These are phyloP conservation scores for Cryptomeria japonica DNA, from an alignment of 75 land plant genomes.

Conservation along the genomic window DNA sequence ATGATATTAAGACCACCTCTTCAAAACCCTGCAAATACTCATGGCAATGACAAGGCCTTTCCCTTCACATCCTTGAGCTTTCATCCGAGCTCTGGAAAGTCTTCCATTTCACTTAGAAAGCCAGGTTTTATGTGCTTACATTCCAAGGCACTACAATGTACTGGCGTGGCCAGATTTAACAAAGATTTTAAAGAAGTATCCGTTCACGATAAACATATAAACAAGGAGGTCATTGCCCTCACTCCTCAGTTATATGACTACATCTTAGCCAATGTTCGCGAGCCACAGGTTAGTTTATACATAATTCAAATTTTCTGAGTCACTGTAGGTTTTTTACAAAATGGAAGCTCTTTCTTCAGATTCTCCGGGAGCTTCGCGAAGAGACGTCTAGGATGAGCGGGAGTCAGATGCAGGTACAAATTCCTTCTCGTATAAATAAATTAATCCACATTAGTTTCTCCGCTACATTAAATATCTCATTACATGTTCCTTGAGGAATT, in stretches of 20 bases:
- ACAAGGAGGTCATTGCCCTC: conserved; percentile 59
- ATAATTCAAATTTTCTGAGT: background rate
- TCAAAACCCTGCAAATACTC: background rate
- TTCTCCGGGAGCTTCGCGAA: conserved; percentile 75
- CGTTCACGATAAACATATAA: conserved; percentile 34
- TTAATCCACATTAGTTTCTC: too few relatives aligned
- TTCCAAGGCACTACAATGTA: background rate
- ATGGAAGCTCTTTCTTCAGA: conserved; percentile 23
- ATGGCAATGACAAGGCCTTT: background rate
- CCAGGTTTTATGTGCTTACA: background rate
- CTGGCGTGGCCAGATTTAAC: background rate
- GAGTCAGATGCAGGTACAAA: conserved; percentile 82
- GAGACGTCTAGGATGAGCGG: conserved; percentile 79
- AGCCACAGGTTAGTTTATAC: conserved; percentile 49
- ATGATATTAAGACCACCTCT: background rate
- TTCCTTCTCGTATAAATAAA: background rate
- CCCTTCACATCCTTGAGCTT: background rate
- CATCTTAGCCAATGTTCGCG: conserved; percentile 63
- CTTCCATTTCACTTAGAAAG: background rate
- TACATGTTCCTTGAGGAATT: background rate
- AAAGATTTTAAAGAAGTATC: conserved; percentile 8
- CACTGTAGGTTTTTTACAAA: background rate
- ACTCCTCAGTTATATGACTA: conserved; percentile 75
- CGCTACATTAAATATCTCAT: too few relatives aligned
- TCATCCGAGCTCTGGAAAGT: background rate